Evolutionary conservation across 345 rosid species (phyloP).

Genomic region (Populus alba): DNA sequence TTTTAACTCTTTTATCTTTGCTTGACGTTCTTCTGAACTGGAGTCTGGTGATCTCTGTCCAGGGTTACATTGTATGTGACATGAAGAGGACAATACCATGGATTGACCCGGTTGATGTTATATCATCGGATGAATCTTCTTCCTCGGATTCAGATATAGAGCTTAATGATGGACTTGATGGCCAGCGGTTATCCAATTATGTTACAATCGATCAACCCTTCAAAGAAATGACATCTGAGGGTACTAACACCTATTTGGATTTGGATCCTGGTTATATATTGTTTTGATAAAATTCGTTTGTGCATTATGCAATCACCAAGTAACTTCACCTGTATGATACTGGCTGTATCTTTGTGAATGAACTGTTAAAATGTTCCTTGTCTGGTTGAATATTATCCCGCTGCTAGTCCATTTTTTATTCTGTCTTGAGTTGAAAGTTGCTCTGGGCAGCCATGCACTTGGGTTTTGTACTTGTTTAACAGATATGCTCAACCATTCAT

Average conservation of each 20-base stretch:
- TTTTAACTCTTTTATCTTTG: neutral
- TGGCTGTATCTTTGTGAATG: neutral
- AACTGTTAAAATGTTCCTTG: neutral
- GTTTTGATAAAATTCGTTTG: neutral
- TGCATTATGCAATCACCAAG: neutral
- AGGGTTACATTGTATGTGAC: slow-evolving; percentile 10
- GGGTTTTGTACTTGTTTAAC: neutral
- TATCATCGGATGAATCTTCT: slow-evolving; percentile 56
- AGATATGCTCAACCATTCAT: neutral
- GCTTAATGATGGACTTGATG: slow-evolving; percentile 21
- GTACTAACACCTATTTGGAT: slow-evolving; percentile 25
- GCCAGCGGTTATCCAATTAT: slow-evolving; percentile 9
- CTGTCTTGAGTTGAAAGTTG: neutral
- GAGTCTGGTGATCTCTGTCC: slow-evolving; percentile 1
- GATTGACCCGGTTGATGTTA: slow-evolving; percentile 47
- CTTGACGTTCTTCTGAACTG: neutral
- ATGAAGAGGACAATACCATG: slow-evolving; percentile 57
- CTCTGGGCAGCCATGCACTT: neutral
- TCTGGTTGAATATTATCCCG: too few species aligned
- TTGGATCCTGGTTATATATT: neutral
- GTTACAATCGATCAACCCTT: slow-evolving; percentile 19
- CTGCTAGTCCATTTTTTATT: too few species aligned
- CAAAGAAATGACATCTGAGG: slow-evolving; percentile 39
- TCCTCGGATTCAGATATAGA: slow-evolving; percentile 48
- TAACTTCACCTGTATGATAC: neutral